Evolutionary conservation across 2,329 filamentous ascomycete species (phyloP).

Genomic region (Colletotrichum sp.): DNA sequence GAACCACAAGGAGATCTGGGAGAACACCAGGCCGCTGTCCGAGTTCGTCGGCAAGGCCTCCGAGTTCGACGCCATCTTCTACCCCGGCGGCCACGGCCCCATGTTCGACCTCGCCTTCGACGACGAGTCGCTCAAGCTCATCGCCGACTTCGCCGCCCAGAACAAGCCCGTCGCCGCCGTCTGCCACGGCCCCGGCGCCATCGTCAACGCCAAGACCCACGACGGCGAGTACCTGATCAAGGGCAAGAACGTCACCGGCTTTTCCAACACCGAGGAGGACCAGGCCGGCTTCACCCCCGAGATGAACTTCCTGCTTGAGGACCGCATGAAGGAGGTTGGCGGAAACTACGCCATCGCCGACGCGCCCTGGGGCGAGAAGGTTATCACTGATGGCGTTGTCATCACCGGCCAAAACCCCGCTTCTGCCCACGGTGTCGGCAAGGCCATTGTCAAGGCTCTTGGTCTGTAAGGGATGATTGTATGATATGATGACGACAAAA

Average conservation of each 20-base stretch:
- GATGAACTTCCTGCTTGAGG: conserved; percentile 66
- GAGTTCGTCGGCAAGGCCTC: conserved; percentile 59
- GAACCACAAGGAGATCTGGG: conserved; percentile 64
- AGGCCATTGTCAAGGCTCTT: conserved; percentile 55
- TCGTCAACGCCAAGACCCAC: conserved; percentile 60
- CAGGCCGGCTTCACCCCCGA: conserved; percentile 52
- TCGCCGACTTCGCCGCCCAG: conserved; percentile 64
- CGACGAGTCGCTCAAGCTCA: conserved; percentile 60
- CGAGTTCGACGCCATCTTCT: conserved; percentile 69
- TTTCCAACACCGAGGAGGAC: conserved; percentile 63
- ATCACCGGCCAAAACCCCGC: conserved; percentile 66
- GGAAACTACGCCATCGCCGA: conserved; percentile 62
- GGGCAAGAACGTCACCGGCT: conserved; percentile 65
- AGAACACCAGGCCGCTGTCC: conserved; percentile 63
- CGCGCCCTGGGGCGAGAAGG: conserved; percentile 49
- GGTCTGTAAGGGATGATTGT: conserved; percentile 15
- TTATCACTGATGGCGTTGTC: conserved; percentile 55
- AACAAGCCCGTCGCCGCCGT: conserved; percentile 71
- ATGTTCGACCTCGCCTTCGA: conserved; percentile 72
- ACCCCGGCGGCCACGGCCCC: conserved; percentile 64
- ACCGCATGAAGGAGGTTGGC: conserved; percentile 54
- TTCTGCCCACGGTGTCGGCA: conserved; percentile 55
- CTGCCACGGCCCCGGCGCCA: conserved; percentile 71
- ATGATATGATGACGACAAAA: background rate
- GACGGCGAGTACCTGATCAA: conserved; percentile 59